phyloP scores from a whole-genome alignment of 202 grass and related monocot species.

The Eragrostis tef region DNA sequence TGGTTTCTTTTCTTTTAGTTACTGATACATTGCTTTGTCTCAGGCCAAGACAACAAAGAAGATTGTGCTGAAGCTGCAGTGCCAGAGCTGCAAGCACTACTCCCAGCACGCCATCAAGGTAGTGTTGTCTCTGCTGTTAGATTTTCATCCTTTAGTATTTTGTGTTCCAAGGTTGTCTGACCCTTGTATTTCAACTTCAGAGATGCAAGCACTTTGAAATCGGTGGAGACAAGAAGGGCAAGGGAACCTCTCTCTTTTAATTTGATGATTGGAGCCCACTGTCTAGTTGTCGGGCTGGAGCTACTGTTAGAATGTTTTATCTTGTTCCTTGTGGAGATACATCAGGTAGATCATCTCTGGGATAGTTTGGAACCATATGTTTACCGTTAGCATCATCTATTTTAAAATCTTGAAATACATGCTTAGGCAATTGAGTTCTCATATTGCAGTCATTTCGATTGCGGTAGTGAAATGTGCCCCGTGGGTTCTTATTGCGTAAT shows the following conservation, averaged over 20 bases:
- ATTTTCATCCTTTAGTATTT: neutral
- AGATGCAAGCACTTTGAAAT: constrained; percentile 61
- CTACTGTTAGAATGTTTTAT: constrained; percentile 7
- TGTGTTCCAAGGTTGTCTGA: neutral
- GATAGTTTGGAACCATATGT: neutral
- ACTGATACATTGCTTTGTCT: neutral
- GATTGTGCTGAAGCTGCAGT: constrained; percentile 75
- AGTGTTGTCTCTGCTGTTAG: neutral
- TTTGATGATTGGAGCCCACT: neutral
- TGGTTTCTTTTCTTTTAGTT: neutral
- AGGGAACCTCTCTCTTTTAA: constrained; percentile 58
- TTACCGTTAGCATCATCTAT: neutral
- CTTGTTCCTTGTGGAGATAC: neutral
- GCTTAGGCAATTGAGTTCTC: no score
- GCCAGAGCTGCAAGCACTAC: constrained; percentile 82
- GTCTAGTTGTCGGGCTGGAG: neutral
- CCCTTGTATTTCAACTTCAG: constrained; percentile 15
- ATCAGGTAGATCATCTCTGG: neutral
- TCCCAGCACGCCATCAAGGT: constrained; percentile 71
- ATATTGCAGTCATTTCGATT: neutral
- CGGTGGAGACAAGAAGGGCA: constrained; percentile 58
- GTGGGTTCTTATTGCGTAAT: no score
- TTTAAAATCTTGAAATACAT: neutral
- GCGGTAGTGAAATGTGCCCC: neutral
- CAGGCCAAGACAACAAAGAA: constrained; percentile 82